Percentiles rank a stretch among this genome's conserved stretches.
Evolutionary conservation across 2,329 filamentous ascomycete genomes (phyloP).

Genomic region (Seiridium unicorne): DNA sequence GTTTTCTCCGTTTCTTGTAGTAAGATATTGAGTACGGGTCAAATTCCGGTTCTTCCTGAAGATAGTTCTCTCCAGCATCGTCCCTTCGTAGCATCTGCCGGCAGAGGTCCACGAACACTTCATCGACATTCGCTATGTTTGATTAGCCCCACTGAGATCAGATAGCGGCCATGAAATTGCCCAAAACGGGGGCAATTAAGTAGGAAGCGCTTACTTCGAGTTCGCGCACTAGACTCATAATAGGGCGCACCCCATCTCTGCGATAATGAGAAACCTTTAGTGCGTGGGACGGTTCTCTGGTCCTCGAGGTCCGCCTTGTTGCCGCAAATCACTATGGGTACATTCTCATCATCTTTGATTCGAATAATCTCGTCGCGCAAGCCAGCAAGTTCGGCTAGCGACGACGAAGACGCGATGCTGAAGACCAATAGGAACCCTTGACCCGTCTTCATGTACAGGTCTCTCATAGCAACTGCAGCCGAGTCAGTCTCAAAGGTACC

Average conservation of each 20-base stretch:
- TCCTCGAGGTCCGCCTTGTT: slow-evolving; percentile 92
- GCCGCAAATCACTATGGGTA: slow-evolving; percentile 86
- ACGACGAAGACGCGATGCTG: slow-evolving; percentile 82
- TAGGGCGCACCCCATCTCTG: slow-evolving; percentile 87
- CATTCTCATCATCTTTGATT: slow-evolving; percentile 83
- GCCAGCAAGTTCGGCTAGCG: slow-evolving; percentile 77
- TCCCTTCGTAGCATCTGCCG: slow-evolving; percentile 80
- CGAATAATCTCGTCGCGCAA: slow-evolving; percentile 87
- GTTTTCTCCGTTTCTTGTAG: slow-evolving; percentile 30
- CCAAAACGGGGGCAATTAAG: not conserved
- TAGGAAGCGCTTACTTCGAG: slow-evolving; percentile 53
- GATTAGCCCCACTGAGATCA: slow-evolving; percentile 3
- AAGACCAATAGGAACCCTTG: slow-evolving; percentile 92
- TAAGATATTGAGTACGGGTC: slow-evolving; percentile 31
- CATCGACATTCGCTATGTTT: slow-evolving; percentile 73
- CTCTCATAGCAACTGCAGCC: slow-evolving; percentile 60
- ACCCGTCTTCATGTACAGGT: slow-evolving; percentile 90
- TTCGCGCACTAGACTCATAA: slow-evolving; percentile 84
- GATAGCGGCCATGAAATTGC: slow-evolving; percentile 16
- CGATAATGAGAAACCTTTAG: slow-evolving; percentile 80
- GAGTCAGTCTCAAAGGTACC: slow-evolving; percentile 19
- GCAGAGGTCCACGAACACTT: slow-evolving; percentile 83
- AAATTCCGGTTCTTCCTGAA: slow-evolving; percentile 40
- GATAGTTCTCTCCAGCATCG: slow-evolving; percentile 41
- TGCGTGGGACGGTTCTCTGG: slow-evolving; percentile 73